Evolutionary conservation across 2,329 filamentous ascomycete genomes (phyloP), one percentile per base, ranked within the genome.

Genomic region (Ascochyta rabiei): DNA sequence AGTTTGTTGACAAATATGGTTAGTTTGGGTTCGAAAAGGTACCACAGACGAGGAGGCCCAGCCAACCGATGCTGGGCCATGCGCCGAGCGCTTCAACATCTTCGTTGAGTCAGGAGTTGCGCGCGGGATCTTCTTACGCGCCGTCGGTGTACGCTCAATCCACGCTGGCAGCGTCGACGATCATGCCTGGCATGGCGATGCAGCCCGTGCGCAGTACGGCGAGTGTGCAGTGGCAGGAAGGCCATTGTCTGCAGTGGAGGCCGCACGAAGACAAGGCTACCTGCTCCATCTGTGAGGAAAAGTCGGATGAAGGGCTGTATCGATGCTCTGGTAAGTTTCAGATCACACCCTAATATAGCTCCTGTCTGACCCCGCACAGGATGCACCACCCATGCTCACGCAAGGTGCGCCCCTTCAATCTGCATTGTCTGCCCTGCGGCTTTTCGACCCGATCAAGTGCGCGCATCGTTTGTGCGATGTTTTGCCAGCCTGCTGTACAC

Each of bases 91-190:
- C 77, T 30, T 91, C 89, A 13, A 92, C 89, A 2, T 90, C 89
- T 23, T 86, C 82, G 4, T 68, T 86, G 28, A 81, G 75, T 53
- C 72, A 76, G 57, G 80, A 81, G 53, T 71, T 75, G 30, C 79
- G 77, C 41, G 85, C 87, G 8, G 66, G 64, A 12, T 76, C 75
- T 39, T 75, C 70, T 23, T 95, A 95, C 72, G 89, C 90, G 5
- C 90, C 90, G 3, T 93, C 90, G 2, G 87, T 90, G 2, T 95
- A 95, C 69, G 90, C 90, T 0, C 89, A 90, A 66, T 93, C 90
- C n/a, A 95, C 91, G 0, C 78, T 95, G 40, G 90, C 90, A 2
- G 90, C 90, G 7, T 93, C 89, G 6, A 95, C 90, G 2, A 87
- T 95, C 64, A 93, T 95, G 90, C 90, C 91, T 31, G 89, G 87